Percentiles rank a stretch among this genome's conserved stretches.
Conservation (phyloP, 2,329 filamentous ascomycete species). For the Paramyrothecium sp. region DNA sequence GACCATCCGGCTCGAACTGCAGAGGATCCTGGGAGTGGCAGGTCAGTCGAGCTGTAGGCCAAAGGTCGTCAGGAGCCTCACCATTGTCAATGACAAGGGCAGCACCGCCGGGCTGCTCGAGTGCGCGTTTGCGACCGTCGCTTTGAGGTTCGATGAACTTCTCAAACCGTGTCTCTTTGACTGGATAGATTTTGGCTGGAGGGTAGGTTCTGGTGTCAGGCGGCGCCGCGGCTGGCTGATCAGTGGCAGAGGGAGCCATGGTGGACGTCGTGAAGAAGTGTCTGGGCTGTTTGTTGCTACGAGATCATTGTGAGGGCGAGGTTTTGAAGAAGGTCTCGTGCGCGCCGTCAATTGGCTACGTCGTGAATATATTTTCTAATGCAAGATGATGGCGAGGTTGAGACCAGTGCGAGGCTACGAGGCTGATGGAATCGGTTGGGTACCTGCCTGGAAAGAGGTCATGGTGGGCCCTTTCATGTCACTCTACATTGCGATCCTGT, state of each 20-base stretch:
- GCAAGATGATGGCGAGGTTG: conserved; percentile 17
- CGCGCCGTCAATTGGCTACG: conserved; percentile 20
- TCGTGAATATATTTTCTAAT: conserved; percentile 12
- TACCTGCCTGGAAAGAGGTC: conserved; percentile 7
- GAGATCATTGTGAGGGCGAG: conserved; percentile 6
- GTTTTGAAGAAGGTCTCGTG: too few species aligned
- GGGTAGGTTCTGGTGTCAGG: conserved; percentile 44
- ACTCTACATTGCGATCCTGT: background rate
- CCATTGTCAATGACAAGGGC: conserved; percentile 99
- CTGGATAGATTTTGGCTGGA: conserved; percentile 56
- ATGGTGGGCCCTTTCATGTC: conserved; percentile 13
- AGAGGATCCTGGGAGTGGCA: conserved; percentile 66
- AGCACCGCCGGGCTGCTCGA: conserved; percentile 54
- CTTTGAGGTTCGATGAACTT: conserved; percentile 50
- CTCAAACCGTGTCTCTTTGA: conserved; percentile 62
- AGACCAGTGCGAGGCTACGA: conserved; percentile 31
- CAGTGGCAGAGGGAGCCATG: conserved; percentile 56
- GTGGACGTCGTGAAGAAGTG: conserved; percentile 10
- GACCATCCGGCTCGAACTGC: conserved; percentile 93
- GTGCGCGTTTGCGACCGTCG: conserved; percentile 71
- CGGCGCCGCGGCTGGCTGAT: conserved; percentile 35
- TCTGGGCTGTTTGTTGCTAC: conserved; percentile 3
- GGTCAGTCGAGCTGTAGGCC: conserved; percentile 16
- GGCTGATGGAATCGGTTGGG: conserved; percentile 21
- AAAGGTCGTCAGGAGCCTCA: conserved; percentile 34